These are phyloP conservation scores for Aureoboletus auriporus DNA, from an alignment of 768 basidiomycete genomes.

Conservation along the genomic window DNA sequence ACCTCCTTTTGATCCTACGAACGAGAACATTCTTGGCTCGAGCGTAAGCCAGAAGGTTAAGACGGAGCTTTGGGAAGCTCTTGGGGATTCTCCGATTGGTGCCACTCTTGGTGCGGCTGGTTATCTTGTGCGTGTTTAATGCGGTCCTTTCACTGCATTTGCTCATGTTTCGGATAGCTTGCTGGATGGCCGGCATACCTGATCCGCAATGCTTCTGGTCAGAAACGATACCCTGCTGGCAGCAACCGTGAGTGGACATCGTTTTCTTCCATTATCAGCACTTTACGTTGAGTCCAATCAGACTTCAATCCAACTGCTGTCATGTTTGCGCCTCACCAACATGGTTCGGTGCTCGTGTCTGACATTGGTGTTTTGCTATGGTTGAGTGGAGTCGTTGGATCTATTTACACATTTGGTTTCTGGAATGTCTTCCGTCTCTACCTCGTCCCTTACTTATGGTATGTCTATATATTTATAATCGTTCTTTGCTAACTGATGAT, in stretches of 20 bases:
- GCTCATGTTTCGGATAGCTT: constrained; percentile 39
- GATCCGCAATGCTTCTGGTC: constrained; percentile 79
- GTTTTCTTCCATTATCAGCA: neutral
- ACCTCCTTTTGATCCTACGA: constrained; percentile 64
- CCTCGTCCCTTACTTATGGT: constrained; percentile 86
- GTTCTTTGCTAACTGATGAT: neutral
- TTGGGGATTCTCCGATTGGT: constrained; percentile 88
- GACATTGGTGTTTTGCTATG: constrained; percentile 79
- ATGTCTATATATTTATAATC: constrained; percentile 1
- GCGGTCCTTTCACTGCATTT: neutral
- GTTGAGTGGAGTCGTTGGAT: constrained; percentile 53
- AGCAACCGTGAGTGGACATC: constrained; percentile 64
- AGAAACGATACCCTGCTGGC: constrained; percentile 68
- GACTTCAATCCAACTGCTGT: constrained; percentile 75
- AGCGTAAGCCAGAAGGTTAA: constrained; percentile 64
- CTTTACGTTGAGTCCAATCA: constrained; percentile 16
- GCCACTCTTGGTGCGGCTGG: constrained; percentile 48
- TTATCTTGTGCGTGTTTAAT: constrained; percentile 51
- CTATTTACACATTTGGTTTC: constrained; percentile 62
- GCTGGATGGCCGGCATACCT: constrained; percentile 88
- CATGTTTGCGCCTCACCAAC: constrained; percentile 86
- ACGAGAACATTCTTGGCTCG: constrained; percentile 62
- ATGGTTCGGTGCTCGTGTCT: constrained; percentile 70
- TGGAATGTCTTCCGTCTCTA: constrained; percentile 74
- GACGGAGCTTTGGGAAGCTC: constrained; percentile 75